phyloP scores from a whole-genome alignment of 2,329 filamentous ascomycete genomes.

The Verticillium klebahnii region DNA sequence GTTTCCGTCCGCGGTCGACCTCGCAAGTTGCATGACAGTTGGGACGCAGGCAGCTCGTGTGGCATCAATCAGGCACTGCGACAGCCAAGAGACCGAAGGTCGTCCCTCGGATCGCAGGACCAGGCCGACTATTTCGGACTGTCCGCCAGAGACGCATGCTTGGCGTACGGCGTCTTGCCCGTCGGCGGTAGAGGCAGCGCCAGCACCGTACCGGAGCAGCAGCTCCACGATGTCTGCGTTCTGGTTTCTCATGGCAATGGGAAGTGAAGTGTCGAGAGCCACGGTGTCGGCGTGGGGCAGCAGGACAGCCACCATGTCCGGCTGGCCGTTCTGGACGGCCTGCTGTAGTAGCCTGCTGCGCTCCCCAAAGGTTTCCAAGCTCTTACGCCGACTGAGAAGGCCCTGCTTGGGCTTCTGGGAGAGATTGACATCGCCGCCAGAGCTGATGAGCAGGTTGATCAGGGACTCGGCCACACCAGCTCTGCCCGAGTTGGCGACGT shows the following conservation, averaged over 20 bases:
- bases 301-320: conserved; percentile 50
- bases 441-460: conserved; percentile 41
- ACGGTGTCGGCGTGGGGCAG: conserved; percentile 47
- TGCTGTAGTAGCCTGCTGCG: conserved; percentile 45
- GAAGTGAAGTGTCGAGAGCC: conserved; percentile 45
- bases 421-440: conserved; percentile 46
- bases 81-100: conserved; percentile 37
- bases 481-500: conserved; percentile 43
- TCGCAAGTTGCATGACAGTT: conserved; percentile 45
- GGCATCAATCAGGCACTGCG: conserved; percentile 48
- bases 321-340: conserved; percentile 44
- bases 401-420: conserved; percentile 41
- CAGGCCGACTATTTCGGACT: conserved; percentile 40
- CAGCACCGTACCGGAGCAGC: conserved; percentile 41
- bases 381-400: conserved; percentile 43
- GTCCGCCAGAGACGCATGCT: conserved; percentile 40
- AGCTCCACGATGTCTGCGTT: conserved; percentile 40
- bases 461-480: conserved; percentile 53
- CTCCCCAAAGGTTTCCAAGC: conserved; percentile 42
- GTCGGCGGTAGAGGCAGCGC: conserved; percentile 30
- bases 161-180: conserved; percentile 50
- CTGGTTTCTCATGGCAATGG: conserved; percentile 40
- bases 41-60: conserved; percentile 42
- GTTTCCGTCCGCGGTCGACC: conserved; percentile 48
- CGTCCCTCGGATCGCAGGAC: conserved; percentile 45